These are phyloP conservation scores for Recurvomyces mirabilis DNA, from an alignment of 495 filamentous ascomycete genomes.

Conservation along the genomic window DNA sequence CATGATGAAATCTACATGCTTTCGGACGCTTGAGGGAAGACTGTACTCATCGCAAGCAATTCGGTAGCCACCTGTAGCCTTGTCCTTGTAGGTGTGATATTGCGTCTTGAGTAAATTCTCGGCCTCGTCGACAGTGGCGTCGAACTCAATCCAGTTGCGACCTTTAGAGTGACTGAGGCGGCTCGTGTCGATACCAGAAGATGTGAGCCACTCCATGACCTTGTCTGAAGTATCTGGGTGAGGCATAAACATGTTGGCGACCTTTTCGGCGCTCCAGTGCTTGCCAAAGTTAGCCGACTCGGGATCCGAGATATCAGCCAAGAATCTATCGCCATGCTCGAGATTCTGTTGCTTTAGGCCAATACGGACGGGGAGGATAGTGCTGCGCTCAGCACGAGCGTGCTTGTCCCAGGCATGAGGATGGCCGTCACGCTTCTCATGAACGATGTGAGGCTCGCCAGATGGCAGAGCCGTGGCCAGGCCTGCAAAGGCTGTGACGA, in stretches of 20 bases:
- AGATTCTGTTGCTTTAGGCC: constrained; percentile 18
- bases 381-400: constrained; percentile 9
- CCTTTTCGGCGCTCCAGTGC: constrained; percentile 16
- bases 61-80: constrained; percentile 33
- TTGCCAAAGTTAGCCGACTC: constrained; percentile 15
- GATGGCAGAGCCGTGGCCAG: constrained; percentile 11
- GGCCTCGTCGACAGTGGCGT: constrained; percentile 41
- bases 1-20: constrained; percentile 27
- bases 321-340: constrained; percentile 9
- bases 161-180: constrained; percentile 40
- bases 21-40: constrained; percentile 21
- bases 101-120: constrained; percentile 48
- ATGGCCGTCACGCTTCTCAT: constrained; percentile 22
- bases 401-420: constrained; percentile 21
- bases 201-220: constrained; percentile 36
- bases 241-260: constrained; percentile 17
- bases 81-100: constrained; percentile 48
- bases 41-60: constrained; percentile 37
- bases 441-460: constrained; percentile 21
- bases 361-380: constrained; percentile 19
- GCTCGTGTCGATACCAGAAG: constrained; percentile 37
- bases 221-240: constrained; percentile 10
- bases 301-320: constrained; percentile 17
- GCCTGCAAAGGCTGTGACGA: constrained; percentile 7
- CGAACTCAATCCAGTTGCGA: constrained; percentile 39